Evolutionary conservation across 2,329 filamentous ascomycete genomes (phyloP).

Genomic region (Madurella fahalii): DNA sequence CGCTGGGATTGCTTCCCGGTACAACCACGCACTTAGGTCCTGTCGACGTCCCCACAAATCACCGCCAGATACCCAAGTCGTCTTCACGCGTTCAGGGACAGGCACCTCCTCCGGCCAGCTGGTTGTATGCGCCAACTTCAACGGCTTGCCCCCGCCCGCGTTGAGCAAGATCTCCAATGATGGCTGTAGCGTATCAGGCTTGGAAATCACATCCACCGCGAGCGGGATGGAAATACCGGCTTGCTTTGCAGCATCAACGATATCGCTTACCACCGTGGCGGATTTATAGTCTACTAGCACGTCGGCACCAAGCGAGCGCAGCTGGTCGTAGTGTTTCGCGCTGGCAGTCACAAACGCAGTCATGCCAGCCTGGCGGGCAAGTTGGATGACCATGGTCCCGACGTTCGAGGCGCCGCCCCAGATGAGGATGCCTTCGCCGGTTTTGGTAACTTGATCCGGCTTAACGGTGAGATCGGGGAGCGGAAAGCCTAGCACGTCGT

Average conservation of each 20-base stretch:
- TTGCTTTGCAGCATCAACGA: background rate
- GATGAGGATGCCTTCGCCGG: conserved; percentile 29
- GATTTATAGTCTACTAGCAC: conserved; percentile 2
- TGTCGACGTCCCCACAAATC: background rate
- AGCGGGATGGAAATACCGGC: background rate
- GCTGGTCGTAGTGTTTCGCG: background rate
- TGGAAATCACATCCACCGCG: conserved; percentile 1
- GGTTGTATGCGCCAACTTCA: background rate
- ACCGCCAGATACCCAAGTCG: background rate
- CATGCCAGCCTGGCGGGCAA: conserved; percentile 29
- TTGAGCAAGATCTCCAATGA: background rate
- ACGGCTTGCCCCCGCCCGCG: background rate
- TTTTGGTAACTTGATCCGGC: background rate
- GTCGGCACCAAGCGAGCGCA: background rate
- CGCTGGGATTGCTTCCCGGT: background rate
- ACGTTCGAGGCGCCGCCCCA: conserved; percentile 34
- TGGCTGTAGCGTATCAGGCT: background rate
- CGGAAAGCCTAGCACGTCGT: background rate
- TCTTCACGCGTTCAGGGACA: background rate
- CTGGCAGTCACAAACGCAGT: background rate
- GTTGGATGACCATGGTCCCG: conserved; percentile 32
- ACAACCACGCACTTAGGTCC: conserved; percentile 3
- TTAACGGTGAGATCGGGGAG: background rate
- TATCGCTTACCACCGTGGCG: background rate
- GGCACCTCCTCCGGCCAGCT: conserved; percentile 1